These are phyloP conservation scores for Boletus sp. DNA, from an alignment of 768 basidiomycete species.

Conservation along the genomic window DNA sequence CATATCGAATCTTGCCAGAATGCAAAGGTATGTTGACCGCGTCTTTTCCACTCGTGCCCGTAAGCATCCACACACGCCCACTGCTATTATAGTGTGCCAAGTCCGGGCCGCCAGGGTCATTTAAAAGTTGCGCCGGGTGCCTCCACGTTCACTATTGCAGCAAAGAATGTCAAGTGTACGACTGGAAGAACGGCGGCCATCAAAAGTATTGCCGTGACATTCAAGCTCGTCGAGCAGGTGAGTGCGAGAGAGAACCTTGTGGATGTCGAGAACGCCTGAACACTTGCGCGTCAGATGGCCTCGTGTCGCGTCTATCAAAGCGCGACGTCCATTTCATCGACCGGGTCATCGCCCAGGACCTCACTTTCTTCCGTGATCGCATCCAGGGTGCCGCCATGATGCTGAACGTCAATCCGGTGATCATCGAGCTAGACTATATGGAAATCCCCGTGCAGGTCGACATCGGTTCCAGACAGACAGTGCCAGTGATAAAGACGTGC, in stretches of 20 bases:
- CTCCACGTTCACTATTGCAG: slow-evolving; percentile 30
- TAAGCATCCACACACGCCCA: neutral
- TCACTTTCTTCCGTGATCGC: slow-evolving; percentile 12
- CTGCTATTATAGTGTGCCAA: slow-evolving; percentile 20
- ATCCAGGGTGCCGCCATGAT: slow-evolving; percentile 12
- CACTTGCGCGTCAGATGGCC: slow-evolving; percentile 14
- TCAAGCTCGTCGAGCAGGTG: slow-evolving; percentile 25
- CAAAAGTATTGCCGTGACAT: slow-evolving; percentile 25
- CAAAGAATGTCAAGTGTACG: slow-evolving; percentile 30
- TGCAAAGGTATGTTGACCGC: slow-evolving; percentile 13
- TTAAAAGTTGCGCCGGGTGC: slow-evolving; percentile 28
- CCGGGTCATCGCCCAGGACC: slow-evolving; percentile 19
- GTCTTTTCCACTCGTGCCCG: neutral
- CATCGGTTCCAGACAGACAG: slow-evolving; percentile 14
- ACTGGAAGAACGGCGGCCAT: slow-evolving; percentile 30
- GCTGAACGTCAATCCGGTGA: slow-evolving; percentile 10
- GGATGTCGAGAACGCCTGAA: neutral
- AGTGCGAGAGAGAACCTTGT: neutral
- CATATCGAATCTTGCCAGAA: slow-evolving; percentile 27
- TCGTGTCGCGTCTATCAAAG: slow-evolving; percentile 18
- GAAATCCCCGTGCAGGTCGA: slow-evolving; percentile 13
- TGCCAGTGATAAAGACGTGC: slow-evolving; percentile 16
- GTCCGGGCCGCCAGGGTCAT: slow-evolving; percentile 22
- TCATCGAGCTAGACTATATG: slow-evolving; percentile 28
- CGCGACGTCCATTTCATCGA: slow-evolving; percentile 26